Base-by-base conservation (phyloP, 2,329 filamentous ascomycete genomes). In the Aspergillus sojae region DNA sequence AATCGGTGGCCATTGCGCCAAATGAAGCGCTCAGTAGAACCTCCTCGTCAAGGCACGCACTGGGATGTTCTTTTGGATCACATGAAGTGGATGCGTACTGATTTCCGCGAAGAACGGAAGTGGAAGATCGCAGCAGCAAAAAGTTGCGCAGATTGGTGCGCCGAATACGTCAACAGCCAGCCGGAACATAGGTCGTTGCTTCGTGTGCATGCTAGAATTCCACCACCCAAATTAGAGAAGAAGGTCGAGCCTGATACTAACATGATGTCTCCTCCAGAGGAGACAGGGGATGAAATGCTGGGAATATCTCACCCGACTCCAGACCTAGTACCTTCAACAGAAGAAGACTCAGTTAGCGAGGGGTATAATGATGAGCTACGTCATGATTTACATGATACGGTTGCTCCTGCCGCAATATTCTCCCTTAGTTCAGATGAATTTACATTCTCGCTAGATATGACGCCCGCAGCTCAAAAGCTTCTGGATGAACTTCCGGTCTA, bases 51-150 rank as follows among this genome's bases (percentile, higher is more conserved):
- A 21, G 85, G 87, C 1, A 89, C 90, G 2, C 94, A 98, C 70
- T 92, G 90, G 86, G 95, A 99, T 78, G 85, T 94, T 58, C 77
- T 98, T 61, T 81, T 99, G 36, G 87, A 93, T 69, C 94, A 99
- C 80, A 92, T 94, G 86, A 96, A 94, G 77, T 98, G 94, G 94
- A 96, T 99, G 92, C 88, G 94, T 57, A 97, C 93, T 1, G 95
- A 99, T 78, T 98, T 97, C 73, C 87, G 91, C 58, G 92, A 97
- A 78, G 95, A 98, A 77, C 84, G 93, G 46, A 97, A 96, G 75
- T 97, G 94, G 93, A 98, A 97, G 79, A 89, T 88, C 73, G 87
- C 91, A 2, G 86, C 90, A 41, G 94, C 94, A 5, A 90, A 89
- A 63, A 93, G 89, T 62, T 83, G 97, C 64, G 95, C 93, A 1